A percentile compares a stretch with the other conserved stretches of the same genome.
These are phyloP conservation scores for Hypoxylon crocopeplum DNA, from an alignment of 495 filamentous ascomycete genomes.

Conservation along the genomic window DNA sequence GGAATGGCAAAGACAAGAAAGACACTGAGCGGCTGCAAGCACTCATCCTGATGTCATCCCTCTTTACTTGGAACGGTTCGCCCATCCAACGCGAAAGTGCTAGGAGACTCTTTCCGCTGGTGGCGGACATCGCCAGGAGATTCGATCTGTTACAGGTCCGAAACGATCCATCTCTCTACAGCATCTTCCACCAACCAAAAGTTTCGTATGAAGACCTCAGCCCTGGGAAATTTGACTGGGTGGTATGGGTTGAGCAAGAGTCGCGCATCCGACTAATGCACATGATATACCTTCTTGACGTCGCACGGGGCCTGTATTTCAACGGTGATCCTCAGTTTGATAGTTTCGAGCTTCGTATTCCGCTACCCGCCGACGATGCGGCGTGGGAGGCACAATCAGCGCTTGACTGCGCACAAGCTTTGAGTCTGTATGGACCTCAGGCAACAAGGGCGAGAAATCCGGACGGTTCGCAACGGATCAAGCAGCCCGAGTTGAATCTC, in stretches of 20 bases:
- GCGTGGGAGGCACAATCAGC: constrained; percentile 66
- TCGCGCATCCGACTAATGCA: constrained; percentile 67
- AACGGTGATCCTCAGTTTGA: constrained; percentile 65
- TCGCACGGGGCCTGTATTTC: constrained; percentile 69
- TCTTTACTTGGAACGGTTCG: constrained; percentile 70
- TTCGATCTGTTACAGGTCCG: constrained; percentile 58
- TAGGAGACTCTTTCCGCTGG: constrained; percentile 56
- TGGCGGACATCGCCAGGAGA: constrained; percentile 58
- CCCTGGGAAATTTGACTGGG: constrained; percentile 61
- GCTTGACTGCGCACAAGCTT: constrained; percentile 64
- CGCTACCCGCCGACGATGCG: constrained; percentile 70
- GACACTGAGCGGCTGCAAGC: constrained; percentile 68
- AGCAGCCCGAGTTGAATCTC: constrained; percentile 63
- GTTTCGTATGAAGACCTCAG: constrained; percentile 45
- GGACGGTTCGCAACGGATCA: constrained; percentile 62
- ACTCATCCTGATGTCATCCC: constrained; percentile 59
- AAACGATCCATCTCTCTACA: constrained; percentile 42
- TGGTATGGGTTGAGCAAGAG: constrained; percentile 70
- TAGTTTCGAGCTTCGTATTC: constrained; percentile 61
- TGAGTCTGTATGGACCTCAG: constrained; percentile 61
- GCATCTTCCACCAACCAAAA: constrained; percentile 54
- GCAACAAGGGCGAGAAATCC: constrained; percentile 56
- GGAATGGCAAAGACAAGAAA: constrained; percentile 40
- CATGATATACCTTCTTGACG: constrained; percentile 63
- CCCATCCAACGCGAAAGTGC: constrained; percentile 62